Evolutionary conservation across 208 protist species (phyloP), one percentile per base, ranked within the genome.

Genomic region (Blechomonas ayalai): DNA sequence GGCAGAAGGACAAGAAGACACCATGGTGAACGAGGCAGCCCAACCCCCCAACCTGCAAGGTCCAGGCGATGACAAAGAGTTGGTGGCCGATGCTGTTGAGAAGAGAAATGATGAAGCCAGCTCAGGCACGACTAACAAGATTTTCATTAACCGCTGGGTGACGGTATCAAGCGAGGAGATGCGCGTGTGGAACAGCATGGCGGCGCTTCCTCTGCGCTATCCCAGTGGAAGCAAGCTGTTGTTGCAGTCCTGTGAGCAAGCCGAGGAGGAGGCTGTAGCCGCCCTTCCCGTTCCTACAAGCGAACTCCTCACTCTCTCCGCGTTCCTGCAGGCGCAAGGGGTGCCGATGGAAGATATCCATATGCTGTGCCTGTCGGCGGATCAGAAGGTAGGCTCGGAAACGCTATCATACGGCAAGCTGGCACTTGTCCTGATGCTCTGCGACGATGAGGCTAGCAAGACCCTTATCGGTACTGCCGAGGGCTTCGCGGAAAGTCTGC

Each of bases 401-500:
- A 78, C 52, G 29, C 52, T 81, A 4, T 71, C 75, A 13, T 73
- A 79, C 52, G 81, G 75, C 29, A 90, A 90, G 55, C 71, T 85
- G 36, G 72, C 75, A 20, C 57, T 83, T 22, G 54, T 81, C 39
- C 65, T 85, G 18, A 67, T 85, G 49, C 67, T 63, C 16, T 76
- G 62, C 34, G 59, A 90, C 45, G 45, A 48, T 8, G 60, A 50
- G 12, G 56, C 34, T 18, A 49, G 36, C 20, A 52, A 65, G 32
- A 46, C 54, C 1, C 63, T 85, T 5, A 32, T 81, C 24, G 61
- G 67, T 4, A 33, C 46, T 34, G 39, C 40, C 13, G 65, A 61
- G 45, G 44, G 40, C 20, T 54, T 73, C 43, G 37, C 56, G 27
- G 40, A 35, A 12, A 59, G 71, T 16, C 54, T 84, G 28, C 57